Base-by-base conservation (phyloP, 805 yeast species). In the Cyberlindnera xylosilytica region DNA sequence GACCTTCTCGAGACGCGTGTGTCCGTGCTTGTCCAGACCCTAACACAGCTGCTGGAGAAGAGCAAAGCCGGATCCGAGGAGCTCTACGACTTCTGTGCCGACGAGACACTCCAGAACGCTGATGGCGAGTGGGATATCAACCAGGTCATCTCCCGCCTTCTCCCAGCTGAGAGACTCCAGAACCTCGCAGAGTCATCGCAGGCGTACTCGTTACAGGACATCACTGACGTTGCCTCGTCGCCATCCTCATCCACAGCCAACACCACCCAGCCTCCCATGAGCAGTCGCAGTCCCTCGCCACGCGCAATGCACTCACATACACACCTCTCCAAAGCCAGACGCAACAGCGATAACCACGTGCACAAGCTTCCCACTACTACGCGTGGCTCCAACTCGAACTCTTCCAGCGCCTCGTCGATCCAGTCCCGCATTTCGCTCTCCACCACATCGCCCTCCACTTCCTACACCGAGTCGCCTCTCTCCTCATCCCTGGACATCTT, bases 1-100 rank as follows among this genome's bases (percentile, higher is more conserved):
- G 78, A 74, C 45, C 51, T 74, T 34, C 56, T 74, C 28, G 79
- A 74, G 50, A 73, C 78, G 12, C 61, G 78, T 37, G 62, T 73
- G 24, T 74, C 73, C 17, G 64, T 74, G n/a, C 54, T 73, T 29
- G 70, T 75, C 18, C 70, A 69, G 45, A 56, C 70, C 4, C 55
- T 74, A 30, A 56, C 52, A n/a, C 52, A 48, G 12, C 31, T 61
- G 20, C 34, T 61, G 27, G 46, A 49, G 6, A 54, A 54, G 36
- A 47, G 56, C 8, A 44, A 42, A 13, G 41, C 33, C 11, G 34
- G 43, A 1, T 24, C 46, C 6, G 36, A 29, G 4, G 48, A 47
- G 15, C 36, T 57, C 1, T 20, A 45, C 16, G 13, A 36, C 6
- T 57, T 57, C 39, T 50, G 54, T 15, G 22, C 46, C 3, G 48